Evolutionary conservation across 225 moss, liverwort and hornwort species (phyloP), one percentile per base, ranked within the genome.

Genomic region (Antitrichia curtipendula): DNA sequence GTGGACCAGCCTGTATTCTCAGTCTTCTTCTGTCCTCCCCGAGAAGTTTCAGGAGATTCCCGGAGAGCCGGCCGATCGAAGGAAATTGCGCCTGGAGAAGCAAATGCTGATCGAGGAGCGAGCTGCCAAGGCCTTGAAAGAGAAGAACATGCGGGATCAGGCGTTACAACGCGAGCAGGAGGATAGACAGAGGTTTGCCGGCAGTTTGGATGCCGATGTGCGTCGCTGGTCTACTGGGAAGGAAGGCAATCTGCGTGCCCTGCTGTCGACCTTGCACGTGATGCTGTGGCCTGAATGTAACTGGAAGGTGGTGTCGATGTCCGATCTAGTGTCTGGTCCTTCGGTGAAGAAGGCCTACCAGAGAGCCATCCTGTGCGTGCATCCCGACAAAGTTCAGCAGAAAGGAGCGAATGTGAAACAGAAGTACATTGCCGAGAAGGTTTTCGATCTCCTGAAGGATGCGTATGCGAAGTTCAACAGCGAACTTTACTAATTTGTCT

Each of bases 221-320:
- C 94, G 92, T 83, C 94, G 99, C 65, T 99, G 99, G 99, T 94
- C 99, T 40, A 70, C 88, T 7, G 99, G 99, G 56, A 99, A 99
- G 90, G 99, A 99, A 86, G 99, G 99, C 69, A 99, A 99, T 19
- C 91, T 97, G 87, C 95, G 97, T 62, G 97, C 99, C 2, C 91
- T 97, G 90, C 93, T 97, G 28, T 97, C 99, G 12, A 94, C 97
- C 43, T 85, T 97, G 84, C 99, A 99, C 91, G 64, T 92, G 38
- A 94, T 99, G 81, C 91, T 97, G 86, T 99, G 99, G 99, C 90
- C 99, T 36, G 99, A 99, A 70, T 97, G 99, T 70, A 97, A 97
- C 81, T 97, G 99, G 99, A 94, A 95, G 80, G 62, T 96, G 56
- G 94, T 99, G 8, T 95, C 96, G 32, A 85, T 93, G 92, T 91